Conservation (phyloP, 2,329 filamentous ascomycete species). For the Colletotrichum navitas region DNA sequence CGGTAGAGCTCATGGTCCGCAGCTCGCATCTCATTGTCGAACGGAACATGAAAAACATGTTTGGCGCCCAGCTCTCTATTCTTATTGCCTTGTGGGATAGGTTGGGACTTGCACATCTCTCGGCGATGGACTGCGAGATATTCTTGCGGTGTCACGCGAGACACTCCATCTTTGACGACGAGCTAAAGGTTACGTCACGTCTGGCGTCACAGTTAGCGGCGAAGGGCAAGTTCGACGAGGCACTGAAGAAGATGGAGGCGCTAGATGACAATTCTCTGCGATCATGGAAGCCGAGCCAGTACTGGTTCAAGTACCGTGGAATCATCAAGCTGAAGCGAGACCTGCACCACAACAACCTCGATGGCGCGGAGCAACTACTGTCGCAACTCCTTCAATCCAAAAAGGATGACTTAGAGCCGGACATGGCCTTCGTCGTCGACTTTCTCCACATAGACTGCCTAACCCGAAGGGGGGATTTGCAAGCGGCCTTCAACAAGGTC, state of each 20-base stretch:
- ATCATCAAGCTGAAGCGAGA: slow-evolving; percentile 75
- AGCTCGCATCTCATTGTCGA: slow-evolving; percentile 86
- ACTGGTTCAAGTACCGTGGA: slow-evolving; percentile 75
- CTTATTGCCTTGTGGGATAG: slow-evolving; percentile 81
- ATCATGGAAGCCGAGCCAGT: slow-evolving; percentile 83
- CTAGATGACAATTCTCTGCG: slow-evolving; percentile 73
- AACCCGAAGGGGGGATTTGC: slow-evolving; percentile 60
- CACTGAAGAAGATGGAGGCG: slow-evolving; percentile 58
- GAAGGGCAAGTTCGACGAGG: slow-evolving; percentile 78
- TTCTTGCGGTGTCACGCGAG: slow-evolving; percentile 80
- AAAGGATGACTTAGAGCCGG: slow-evolving; percentile 64
- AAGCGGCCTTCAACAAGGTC: slow-evolving; percentile 62
- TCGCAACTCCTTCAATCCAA: slow-evolving; percentile 66
- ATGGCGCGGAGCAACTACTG: slow-evolving; percentile 64
- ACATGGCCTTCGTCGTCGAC: slow-evolving; percentile 65
- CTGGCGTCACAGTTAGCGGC: slow-evolving; percentile 70
- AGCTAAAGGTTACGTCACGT: slow-evolving; percentile 79
- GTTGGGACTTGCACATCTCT: slow-evolving; percentile 71
- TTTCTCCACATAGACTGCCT: slow-evolving; percentile 66
- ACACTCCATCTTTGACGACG: slow-evolving; percentile 76
- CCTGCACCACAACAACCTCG: slow-evolving; percentile 67
- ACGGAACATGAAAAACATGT: slow-evolving; percentile 78
- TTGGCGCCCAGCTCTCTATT: slow-evolving; percentile 80
- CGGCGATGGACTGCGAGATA: slow-evolving; percentile 75
- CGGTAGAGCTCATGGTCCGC: slow-evolving; percentile 84